Evolutionary conservation across 768 basidiomycete species (phyloP).

Genomic region (Termitomyces titanicus): DNA sequence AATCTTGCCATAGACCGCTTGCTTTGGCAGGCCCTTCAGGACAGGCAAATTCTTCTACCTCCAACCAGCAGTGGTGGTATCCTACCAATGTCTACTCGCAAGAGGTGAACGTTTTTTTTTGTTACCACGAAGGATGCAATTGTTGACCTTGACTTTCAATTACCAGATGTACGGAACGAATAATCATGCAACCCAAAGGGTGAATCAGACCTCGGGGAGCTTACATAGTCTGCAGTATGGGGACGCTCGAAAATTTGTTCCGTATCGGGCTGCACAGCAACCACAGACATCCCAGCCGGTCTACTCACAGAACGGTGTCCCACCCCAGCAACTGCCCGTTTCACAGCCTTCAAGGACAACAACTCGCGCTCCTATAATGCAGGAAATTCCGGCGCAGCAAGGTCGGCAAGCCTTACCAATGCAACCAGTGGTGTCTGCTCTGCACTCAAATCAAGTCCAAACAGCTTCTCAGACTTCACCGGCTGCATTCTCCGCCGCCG

Average conservation of each 20-base stretch:
- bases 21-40: conserved; percentile 3
- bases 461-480: background rate
- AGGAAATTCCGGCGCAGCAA: background rate
- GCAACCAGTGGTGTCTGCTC: conserved; percentile 6
- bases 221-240: background rate
- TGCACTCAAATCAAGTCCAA: background rate
- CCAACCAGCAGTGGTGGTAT: background rate
- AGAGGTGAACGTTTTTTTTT: background rate
- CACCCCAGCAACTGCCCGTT: background rate
- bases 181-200: background rate
- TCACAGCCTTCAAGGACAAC: background rate
- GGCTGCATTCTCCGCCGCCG: background rate
- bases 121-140: background rate
- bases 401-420: conserved; percentile 9
- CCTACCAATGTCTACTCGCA: background rate
- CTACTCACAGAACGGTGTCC: background rate
- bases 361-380: background rate
- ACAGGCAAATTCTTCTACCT: background rate
- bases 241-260: background rate
- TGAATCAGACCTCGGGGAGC: background rate
- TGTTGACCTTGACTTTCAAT: background rate
- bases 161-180: background rate
- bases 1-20: background rate
- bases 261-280: background rate
- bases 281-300: background rate